phyloP scores from a whole-genome alignment of 495 filamentous ascomycete species.

The Ascodesmis nigricans region DNA sequence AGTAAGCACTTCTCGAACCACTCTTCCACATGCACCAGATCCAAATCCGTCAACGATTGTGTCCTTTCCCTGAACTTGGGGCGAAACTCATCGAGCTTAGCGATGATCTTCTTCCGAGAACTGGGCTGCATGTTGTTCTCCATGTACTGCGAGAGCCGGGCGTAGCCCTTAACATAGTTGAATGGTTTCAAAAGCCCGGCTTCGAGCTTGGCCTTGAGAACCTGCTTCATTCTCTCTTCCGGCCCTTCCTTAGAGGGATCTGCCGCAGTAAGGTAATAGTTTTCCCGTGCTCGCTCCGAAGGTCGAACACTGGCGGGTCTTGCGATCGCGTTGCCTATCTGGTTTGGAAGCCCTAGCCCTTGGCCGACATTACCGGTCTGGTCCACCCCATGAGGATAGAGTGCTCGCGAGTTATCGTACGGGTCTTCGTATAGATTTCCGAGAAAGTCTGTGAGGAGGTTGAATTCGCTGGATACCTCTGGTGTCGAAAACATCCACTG shows the following conservation, averaged over 20 bases:
- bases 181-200: conserved; percentile 87
- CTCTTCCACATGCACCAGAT: conserved; percentile 87
- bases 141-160: conserved; percentile 71
- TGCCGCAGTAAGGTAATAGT: conserved; percentile 87
- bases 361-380: too few species aligned
- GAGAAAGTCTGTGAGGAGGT: conserved; percentile 86
- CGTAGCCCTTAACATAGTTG: conserved; percentile 94
- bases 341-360: too few species aligned
- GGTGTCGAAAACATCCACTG: conserved; percentile 90
- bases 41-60: conserved; percentile 71
- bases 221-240: conserved; percentile 84
- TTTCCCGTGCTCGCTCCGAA: conserved; percentile 60
- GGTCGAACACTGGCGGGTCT: conserved; percentile 37
- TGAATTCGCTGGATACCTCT: conserved; percentile 88
- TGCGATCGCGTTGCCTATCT: conserved; percentile 36
- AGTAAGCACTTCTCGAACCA: conserved; percentile 91
- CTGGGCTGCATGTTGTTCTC: conserved; percentile 56
- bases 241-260: conserved; percentile 85
- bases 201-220: conserved; percentile 85
- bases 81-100: conserved; percentile 76
- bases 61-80: conserved; percentile 92
- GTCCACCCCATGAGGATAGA: too few species aligned
- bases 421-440: conserved; percentile 36
- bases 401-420: background rate
- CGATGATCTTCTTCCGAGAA: conserved; percentile 69